These are phyloP conservation scores for Gliomastix tumulicola DNA, from an alignment of 2,329 filamentous ascomycete species.

Conservation along the genomic window DNA sequence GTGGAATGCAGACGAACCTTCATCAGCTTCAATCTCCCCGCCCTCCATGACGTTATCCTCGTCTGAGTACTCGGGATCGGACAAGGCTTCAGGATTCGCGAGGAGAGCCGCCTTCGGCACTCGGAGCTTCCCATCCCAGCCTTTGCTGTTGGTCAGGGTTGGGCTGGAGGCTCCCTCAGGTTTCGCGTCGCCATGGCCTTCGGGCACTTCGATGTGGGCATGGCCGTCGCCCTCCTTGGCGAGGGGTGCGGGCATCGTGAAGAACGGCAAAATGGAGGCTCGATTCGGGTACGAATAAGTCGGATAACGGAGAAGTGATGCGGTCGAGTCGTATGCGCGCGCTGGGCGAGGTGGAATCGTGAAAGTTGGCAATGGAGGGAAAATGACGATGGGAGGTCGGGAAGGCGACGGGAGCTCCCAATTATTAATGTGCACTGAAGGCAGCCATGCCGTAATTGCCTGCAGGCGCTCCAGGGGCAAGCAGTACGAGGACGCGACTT, in stretches of 20 bases:
- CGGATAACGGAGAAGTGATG: too few species aligned
- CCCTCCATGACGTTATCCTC: conserved; percentile 61
- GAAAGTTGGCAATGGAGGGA: too few species aligned
- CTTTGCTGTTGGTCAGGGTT: conserved; percentile 52
- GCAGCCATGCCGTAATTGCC: too few species aligned
- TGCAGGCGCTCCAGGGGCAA: too few species aligned
- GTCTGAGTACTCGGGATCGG: conserved; percentile 79
- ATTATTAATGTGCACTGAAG: too few species aligned
- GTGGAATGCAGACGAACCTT: conserved; percentile 43
- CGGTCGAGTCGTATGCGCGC: too few species aligned
- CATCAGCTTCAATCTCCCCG: conserved; percentile 73
- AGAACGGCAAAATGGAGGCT: too few species aligned
- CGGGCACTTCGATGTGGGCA: conserved; percentile 42
- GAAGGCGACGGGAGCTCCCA: too few species aligned
- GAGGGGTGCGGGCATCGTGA: conserved; percentile 5
- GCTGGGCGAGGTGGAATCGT: too few species aligned
- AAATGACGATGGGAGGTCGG: too few species aligned
- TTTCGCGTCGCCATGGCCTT: conserved; percentile 29
- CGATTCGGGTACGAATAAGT: too few species aligned
- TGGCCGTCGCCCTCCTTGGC: conserved; percentile 26
- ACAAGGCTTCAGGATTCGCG: conserved; percentile 73
- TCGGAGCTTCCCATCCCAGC: conserved; percentile 80
- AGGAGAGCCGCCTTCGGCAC: conserved; percentile 57
- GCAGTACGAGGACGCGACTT: too few species aligned
- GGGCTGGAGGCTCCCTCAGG: conserved; percentile 24